Conservation (phyloP, 2,329 filamentous ascomycete genomes). For the Aspergillus chevalieri region DNA sequence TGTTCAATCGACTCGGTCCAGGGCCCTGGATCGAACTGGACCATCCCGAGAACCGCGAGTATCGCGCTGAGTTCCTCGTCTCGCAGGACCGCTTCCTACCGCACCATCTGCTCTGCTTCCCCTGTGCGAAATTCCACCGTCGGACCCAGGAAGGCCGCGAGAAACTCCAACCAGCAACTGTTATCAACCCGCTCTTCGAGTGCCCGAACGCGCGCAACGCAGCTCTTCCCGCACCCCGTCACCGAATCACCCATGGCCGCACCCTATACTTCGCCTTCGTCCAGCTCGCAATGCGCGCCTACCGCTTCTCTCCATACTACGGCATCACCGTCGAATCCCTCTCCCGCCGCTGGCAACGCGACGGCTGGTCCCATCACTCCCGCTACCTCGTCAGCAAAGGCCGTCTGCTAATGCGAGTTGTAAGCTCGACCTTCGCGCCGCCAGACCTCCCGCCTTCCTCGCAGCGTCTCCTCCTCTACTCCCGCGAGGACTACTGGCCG, state of each 20-base stretch:
- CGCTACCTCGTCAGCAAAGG: slow-evolving; percentile 50
- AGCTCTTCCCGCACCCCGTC: slow-evolving; percentile 43
- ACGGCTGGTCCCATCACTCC: slow-evolving; percentile 51
- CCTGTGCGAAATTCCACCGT: slow-evolving; percentile 51
- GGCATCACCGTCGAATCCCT: slow-evolving; percentile 46
- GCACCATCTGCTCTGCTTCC: slow-evolving; percentile 54
- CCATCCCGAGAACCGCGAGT: slow-evolving; percentile 37
- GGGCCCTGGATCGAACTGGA: slow-evolving; percentile 36
- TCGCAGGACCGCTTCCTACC: slow-evolving; percentile 48
- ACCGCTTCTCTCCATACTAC: slow-evolving; percentile 42
- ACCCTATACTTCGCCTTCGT: slow-evolving; percentile 54
- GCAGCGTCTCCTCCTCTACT: slow-evolving; percentile 53
- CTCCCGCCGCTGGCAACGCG: slow-evolving; percentile 49
- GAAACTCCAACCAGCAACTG: slow-evolving; percentile 46
- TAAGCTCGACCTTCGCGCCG: slow-evolving; percentile 49
- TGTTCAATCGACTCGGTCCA: slow-evolving; percentile 40
- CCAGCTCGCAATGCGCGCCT: slow-evolving; percentile 50
- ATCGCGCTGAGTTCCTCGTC: slow-evolving; percentile 48
- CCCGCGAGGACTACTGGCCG: slow-evolving; percentile 54
- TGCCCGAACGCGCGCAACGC: slow-evolving; percentile 50
- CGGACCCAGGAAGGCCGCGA: slow-evolving; percentile 50
- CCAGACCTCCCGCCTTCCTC: slow-evolving; percentile 47
- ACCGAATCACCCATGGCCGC: slow-evolving; percentile 50
- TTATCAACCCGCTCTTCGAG: slow-evolving; percentile 52
- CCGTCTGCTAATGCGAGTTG: slow-evolving; percentile 54